phyloP scores from a whole-genome alignment of 768 basidiomycete species.

The Strobilomyces echinocephalus region DNA sequence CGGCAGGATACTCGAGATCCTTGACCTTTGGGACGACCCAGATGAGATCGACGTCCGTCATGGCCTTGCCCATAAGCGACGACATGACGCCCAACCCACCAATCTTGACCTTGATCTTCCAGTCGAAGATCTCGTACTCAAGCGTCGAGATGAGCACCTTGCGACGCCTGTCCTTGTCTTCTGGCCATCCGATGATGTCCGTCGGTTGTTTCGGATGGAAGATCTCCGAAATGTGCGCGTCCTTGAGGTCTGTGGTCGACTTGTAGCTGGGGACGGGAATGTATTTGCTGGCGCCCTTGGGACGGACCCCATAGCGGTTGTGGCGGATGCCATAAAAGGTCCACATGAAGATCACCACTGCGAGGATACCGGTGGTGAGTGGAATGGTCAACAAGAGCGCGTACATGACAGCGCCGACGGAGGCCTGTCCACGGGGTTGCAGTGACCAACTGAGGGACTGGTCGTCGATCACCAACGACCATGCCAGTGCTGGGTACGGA shows the following conservation, averaged over 20 bases:
- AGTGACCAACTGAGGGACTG: slow-evolving; percentile 70
- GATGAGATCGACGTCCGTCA: slow-evolving; percentile 92
- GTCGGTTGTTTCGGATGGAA: slow-evolving; percentile 54
- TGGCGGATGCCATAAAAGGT: slow-evolving; percentile 94
- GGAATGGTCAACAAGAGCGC: slow-evolving; percentile 79
- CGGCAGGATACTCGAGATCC: slow-evolving; percentile 87
- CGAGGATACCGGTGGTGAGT: slow-evolving; percentile 76
- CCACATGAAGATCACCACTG: slow-evolving; percentile 89
- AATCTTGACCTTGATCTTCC: slow-evolving; percentile 97
- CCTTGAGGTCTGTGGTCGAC: slow-evolving; percentile 69
- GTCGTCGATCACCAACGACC: slow-evolving; percentile 82
- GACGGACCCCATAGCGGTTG: slow-evolving; percentile 85
- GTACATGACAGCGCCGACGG: slow-evolving; percentile 83
- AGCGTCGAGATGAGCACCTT: slow-evolving; percentile 89
- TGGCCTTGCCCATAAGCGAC: slow-evolving; percentile 94
- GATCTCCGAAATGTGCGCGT: slow-evolving; percentile 59
- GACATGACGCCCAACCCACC: slow-evolving; percentile 99
- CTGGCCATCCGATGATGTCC: slow-evolving; percentile 96
- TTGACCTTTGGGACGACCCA: slow-evolving; percentile 98
- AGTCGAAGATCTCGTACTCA: slow-evolving; percentile 95
- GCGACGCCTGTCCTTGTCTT: slow-evolving; percentile 84
- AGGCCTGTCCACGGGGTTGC: slow-evolving; percentile 75
- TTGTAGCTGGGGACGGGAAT: slow-evolving; percentile 81
- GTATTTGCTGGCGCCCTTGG: slow-evolving; percentile 68
- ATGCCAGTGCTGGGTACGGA: slow-evolving; percentile 81